These are phyloP conservation scores for Lagerstroemia speciosa DNA, from an alignment of 345 rosid genomes.

Conservation along the genomic window DNA sequence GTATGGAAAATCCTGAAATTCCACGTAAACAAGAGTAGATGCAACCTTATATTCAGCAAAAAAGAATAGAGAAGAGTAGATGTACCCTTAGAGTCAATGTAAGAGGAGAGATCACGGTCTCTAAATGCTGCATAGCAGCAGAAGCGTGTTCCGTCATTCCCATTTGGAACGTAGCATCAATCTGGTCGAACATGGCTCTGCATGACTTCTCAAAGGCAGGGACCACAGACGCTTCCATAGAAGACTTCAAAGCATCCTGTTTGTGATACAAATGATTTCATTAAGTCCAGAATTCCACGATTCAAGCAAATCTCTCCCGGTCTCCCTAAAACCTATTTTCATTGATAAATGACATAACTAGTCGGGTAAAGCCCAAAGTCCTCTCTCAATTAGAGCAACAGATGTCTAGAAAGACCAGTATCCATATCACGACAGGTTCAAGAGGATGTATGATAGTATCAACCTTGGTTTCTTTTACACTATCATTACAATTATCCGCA, in stretches of 20 bases:
- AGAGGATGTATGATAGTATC: neutral
- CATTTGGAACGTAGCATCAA: conserved; percentile 70
- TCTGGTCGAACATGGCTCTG: conserved; percentile 86
- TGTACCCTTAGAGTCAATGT: conserved; percentile 68
- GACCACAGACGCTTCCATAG: conserved; percentile 61
- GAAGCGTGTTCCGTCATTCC: conserved; percentile 70
- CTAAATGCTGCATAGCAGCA: conserved; percentile 66
- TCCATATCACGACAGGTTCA: neutral
- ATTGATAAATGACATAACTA: neutral
- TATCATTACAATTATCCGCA: neutral
- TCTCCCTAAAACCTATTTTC: neutral
- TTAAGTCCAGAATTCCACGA: conserved; percentile 3
- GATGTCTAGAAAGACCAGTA: neutral
- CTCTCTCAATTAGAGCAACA: neutral
- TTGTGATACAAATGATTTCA: conserved; percentile 7
- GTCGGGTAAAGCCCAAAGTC: neutral
- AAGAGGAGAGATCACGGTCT: conserved; percentile 57
- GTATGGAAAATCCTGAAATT: neutral
- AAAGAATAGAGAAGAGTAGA: no score
- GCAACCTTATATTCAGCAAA: no score
- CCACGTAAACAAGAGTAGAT: neutral
- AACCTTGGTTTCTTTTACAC: neutral
- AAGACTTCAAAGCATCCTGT: conserved; percentile 66
- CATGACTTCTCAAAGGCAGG: conserved; percentile 94
- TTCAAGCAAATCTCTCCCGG: conserved; percentile 5